phyloP scores from a whole-genome alignment of 2,329 filamentous ascomycete species.

The Fusarium piperis region DNA sequence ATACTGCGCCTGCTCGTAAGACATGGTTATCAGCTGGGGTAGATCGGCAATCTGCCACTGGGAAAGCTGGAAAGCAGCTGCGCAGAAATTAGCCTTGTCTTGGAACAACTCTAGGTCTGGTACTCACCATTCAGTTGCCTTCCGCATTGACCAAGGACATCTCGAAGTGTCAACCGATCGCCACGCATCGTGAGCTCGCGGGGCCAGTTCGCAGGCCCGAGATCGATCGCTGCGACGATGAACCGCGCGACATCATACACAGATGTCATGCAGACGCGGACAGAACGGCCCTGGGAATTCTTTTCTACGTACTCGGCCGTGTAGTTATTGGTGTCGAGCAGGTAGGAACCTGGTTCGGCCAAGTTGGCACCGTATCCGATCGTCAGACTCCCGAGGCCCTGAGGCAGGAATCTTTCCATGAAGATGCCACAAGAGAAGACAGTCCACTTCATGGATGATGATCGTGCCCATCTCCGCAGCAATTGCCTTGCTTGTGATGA shows the following conservation, averaged over 20 bases:
- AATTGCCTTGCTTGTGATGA: constrained; percentile 62
- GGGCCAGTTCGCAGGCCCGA: constrained; percentile 71
- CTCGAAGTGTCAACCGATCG: constrained; percentile 69
- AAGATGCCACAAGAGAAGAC: constrained; percentile 79
- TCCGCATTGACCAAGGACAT: constrained; percentile 64
- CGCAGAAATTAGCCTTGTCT: constrained; percentile 28
- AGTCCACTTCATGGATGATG: constrained; percentile 68
- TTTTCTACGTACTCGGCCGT: constrained; percentile 69
- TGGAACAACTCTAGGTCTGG: neutral
- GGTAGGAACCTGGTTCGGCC: constrained; percentile 68
- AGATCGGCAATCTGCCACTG: constrained; percentile 53
- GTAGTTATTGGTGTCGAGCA: constrained; percentile 69
- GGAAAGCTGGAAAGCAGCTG: constrained; percentile 53
- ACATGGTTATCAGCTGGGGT: constrained; percentile 52
- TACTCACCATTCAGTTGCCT: constrained; percentile 60
- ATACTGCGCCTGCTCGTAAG: constrained; percentile 58
- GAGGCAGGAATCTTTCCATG: constrained; percentile 78
- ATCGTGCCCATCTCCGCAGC: constrained; percentile 62
- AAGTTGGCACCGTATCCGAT: constrained; percentile 68
- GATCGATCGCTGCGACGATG: constrained; percentile 73
- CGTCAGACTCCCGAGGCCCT: constrained; percentile 67
- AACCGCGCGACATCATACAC: constrained; percentile 76
- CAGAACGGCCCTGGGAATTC: constrained; percentile 58
- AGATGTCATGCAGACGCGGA: constrained; percentile 74
- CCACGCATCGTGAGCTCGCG: constrained; percentile 74